phyloP scores from a whole-genome alignment of 2,329 filamentous ascomycete genomes.

The Aspergillus arachidicola region DNA sequence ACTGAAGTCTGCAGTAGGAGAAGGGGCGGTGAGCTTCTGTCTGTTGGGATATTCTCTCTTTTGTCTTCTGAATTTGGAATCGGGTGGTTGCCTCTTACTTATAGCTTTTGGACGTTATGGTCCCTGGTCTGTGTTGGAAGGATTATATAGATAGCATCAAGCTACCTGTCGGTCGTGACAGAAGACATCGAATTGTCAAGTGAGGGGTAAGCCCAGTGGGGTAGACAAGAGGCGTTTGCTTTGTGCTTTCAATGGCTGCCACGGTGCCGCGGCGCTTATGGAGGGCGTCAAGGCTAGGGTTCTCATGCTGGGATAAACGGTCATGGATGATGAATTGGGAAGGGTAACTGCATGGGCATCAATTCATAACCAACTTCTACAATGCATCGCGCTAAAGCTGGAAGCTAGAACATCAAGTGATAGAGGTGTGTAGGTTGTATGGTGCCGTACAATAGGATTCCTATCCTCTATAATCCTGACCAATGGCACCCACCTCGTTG shows the following conservation, averaged over 20 bases:
- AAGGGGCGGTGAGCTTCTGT: not conserved
- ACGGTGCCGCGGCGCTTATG: not conserved
- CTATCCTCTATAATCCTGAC: not conserved
- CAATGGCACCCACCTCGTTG: not conserved
- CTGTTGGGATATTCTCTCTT: not conserved
- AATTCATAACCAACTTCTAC: not conserved
- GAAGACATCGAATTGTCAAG: not conserved
- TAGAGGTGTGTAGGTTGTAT: not conserved
- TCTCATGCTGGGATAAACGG: not conserved
- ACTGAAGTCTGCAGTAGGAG: not conserved
- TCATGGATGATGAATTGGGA: not conserved
- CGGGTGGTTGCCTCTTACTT: not conserved
- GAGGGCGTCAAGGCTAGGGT: not conserved
- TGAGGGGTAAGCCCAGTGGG: conserved; percentile 2
- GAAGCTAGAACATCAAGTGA: not conserved
- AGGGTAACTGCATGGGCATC: not conserved
- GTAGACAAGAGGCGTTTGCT: not conserved
- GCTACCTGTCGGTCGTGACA: not conserved
- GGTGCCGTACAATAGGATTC: not conserved
- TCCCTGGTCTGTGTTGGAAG: not conserved
- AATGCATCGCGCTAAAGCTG: not conserved
- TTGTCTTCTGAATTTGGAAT: not conserved
- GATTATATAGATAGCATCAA: not conserved
- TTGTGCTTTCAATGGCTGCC: not conserved
- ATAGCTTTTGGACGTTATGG: not conserved